Evolutionary conservation across 345 rosid genomes (phyloP), one percentile per base, ranked within the genome.

Genomic region (Syzygium aromaticum): DNA sequence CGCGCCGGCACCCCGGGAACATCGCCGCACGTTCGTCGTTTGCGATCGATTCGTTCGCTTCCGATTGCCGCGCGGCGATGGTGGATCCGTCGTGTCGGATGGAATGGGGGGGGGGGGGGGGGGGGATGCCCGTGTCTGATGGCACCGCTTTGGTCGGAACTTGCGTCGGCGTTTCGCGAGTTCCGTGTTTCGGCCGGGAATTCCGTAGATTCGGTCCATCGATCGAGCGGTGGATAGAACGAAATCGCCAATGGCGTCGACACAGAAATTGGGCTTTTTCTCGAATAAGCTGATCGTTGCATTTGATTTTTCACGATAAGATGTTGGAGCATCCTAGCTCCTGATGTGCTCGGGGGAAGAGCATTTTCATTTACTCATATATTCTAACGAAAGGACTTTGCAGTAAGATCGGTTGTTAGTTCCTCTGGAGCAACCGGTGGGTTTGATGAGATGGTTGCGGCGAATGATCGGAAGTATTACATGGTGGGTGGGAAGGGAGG

Each of bases 401-500:
- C 82, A 38, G 82, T 49, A 10, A 19, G 82, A 73, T 19, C 82
- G 11, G 22, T 73, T 23, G 80, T 5, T 7, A 94, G 92, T 86
- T 89, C 91, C 49, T 56, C 92, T 86, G 92, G 91, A 87, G 86
- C 93, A 63, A 87, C 83, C 49, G 87, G 91, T 25, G 93, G 89
- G 78, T 96, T 94, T 52, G 89, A 92, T 86, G 96, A 93, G 88
- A 94, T 95, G 97, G 90, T 90, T 51, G 84, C 88, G 0, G 92
- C 87, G 40, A 87, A 85, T 51, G 91, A 90, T 54, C 90, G 94
- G 11, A 96, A 94, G 91, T 93, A 87, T 90, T 95, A 93, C 89
- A 92, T 95, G 91, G 52, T 96, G 6, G 97, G 97, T 1, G 98
- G 99, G 86, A 95, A 96, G 86, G 98, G 97, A 85, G 99, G 98